Evolutionary conservation across 164 flowering plant species (phyloP).

Genomic region (Dillenia turbinata): DNA sequence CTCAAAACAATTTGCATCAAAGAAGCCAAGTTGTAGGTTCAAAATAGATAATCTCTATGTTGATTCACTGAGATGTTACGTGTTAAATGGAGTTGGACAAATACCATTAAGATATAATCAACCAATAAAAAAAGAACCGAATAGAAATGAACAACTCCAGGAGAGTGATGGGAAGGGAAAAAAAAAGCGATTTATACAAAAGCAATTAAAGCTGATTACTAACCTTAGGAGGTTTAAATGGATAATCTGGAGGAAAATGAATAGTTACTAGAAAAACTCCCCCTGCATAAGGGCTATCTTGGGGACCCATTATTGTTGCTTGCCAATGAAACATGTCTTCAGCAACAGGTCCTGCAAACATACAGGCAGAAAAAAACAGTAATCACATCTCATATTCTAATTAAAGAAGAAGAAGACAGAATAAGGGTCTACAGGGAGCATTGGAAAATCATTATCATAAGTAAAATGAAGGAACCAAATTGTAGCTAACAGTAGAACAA

Average conservation of each 20-base stretch:
- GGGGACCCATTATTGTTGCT: conserved; percentile 52
- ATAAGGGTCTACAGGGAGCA: not conserved
- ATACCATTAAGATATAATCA: no score
- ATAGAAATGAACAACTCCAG: no score
- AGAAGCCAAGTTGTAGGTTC: no score
- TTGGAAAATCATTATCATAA: no score
- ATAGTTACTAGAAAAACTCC: conserved; percentile 47
- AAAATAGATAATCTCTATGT: no score
- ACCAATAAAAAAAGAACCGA: no score
- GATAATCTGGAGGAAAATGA: conserved; percentile 45
- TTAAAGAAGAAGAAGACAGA: not conserved
- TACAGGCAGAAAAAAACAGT: not conserved
- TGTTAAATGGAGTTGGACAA: no score
- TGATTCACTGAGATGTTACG: no score
- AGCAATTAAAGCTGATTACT: not conserved
- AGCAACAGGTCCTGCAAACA: conserved; percentile 36
- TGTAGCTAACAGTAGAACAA: no score
- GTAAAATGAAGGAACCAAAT: no score
- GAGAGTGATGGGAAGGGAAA: no score
- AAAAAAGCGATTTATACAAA: conserved; percentile 1
- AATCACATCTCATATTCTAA: not conserved
- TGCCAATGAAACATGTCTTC: conserved; percentile 53
- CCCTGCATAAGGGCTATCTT: conserved; percentile 45
- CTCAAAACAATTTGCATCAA: no score
- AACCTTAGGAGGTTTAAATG: conserved; percentile 47